Base-by-base conservation (phyloP, 176 grass and related monocot genomes). In the Thinopyrum elongatum region DNA sequence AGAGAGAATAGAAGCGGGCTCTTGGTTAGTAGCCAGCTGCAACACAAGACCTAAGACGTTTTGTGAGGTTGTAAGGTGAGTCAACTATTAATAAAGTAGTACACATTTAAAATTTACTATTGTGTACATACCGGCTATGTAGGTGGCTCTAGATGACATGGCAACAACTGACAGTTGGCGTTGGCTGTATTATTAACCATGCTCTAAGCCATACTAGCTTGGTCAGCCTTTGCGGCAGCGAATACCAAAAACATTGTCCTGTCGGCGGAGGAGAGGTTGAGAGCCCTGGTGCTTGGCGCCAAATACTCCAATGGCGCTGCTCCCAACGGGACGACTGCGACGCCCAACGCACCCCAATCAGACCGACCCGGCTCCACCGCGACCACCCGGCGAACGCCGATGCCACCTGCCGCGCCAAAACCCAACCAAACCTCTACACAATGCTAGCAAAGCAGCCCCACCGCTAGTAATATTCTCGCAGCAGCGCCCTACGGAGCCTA, bases 341-440 rank as follows among this genome's bases (percentile, higher is more conserved):
- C 27, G 72, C 42, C 25, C 41, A 51, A 75, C 25, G 23, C 36
- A 75, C 25, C 41, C 41, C 42, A 49, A 74, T 74, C 41, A 72
- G 25, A 22, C 55, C 13, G 39, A 41, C 39, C 41, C 41, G 31
- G 15, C 53, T 26, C 38, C 53, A 21, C 79, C 12, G 78, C 36
- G 34, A 59, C 60, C 35, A 22, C 22, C 9, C 68, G 78, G 47
- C 85, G 85, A 79, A 62, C 21, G 15, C 6, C 61, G 89, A 91
- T 84, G 76, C 89, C 87, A 80, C 70, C 44, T 87, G 85, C 89
- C 81, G 61, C 76, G 19, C 49, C 19, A 27, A 35, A 84, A 61
- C 22, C 80, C 76, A 75, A 80, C 84, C 65, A 65, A 31, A 14
- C 46, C 46, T 53, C 70, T n/a, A 28, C 60, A 70, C 72, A 15